Evolutionary conservation across 2,329 filamentous ascomycete species (phyloP).

Genomic region (Furcasterigmium sp.): DNA sequence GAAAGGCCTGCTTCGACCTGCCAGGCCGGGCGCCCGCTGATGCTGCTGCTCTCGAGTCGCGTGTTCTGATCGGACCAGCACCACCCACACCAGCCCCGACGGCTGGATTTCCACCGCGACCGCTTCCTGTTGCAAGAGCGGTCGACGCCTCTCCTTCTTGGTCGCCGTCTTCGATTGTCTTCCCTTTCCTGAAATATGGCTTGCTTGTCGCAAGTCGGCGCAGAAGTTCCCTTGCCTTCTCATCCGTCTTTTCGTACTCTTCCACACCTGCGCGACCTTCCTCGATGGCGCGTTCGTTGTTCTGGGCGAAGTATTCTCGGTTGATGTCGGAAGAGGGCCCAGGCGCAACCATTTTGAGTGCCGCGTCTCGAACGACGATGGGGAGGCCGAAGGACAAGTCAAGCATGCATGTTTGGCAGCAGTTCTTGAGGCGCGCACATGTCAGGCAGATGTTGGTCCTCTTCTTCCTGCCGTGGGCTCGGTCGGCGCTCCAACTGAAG

Average conservation of each 20-base stretch:
- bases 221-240: slow-evolving; percentile 87
- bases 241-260: slow-evolving; percentile 94
- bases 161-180: slow-evolving; percentile 59
- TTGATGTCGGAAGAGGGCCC: slow-evolving; percentile 91
- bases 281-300: slow-evolving; percentile 92
- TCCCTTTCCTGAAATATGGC: slow-evolving; percentile 89
- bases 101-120: slow-evolving; percentile 37
- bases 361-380: slow-evolving; percentile 91
- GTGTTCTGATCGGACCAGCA: slow-evolving; percentile 75
- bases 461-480: slow-evolving; percentile 81
- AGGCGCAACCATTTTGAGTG: slow-evolving; percentile 94
- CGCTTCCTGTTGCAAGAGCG: slow-evolving; percentile 11
- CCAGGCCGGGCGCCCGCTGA: slow-evolving; percentile 44
- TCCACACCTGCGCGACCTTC: slow-evolving; percentile 82
- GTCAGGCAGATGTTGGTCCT: slow-evolving; percentile 94
- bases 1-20: slow-evolving; percentile 54
- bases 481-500: slow-evolving; percentile 91
- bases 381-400: slow-evolving; percentile 94
- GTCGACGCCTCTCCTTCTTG: slow-evolving; percentile 23
- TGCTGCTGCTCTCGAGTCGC: slow-evolving; percentile 51
- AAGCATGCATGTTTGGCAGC: slow-evolving; percentile 98
- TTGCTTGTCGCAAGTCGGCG: slow-evolving; percentile 84
- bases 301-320: slow-evolving; percentile 94
- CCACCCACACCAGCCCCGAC: slow-evolving; percentile 55
- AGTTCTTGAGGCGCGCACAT: slow-evolving; percentile 95